Evolutionary conservation across 768 basidiomycete species (phyloP).

Genomic region (Termitomyces heimii): DNA sequence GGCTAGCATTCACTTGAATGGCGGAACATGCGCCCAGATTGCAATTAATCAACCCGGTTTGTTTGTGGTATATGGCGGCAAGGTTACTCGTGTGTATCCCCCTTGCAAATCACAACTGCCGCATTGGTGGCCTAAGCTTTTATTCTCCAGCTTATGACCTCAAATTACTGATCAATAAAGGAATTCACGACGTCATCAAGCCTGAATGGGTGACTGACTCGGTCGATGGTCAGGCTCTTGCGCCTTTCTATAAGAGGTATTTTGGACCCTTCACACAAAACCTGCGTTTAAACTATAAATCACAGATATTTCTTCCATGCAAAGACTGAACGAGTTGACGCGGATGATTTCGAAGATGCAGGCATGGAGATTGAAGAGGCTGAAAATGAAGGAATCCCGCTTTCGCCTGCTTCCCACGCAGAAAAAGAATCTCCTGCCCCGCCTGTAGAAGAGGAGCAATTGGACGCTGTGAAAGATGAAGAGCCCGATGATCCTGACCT

Average conservation of each 20-base stretch:
- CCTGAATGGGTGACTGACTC: slow-evolving; percentile 84
- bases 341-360: slow-evolving; percentile 47
- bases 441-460: slow-evolving; percentile 13
- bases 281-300: not conserved
- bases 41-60: slow-evolving; percentile 46
- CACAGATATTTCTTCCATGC: slow-evolving; percentile 78
- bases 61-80: slow-evolving; percentile 66
- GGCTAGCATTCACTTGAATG: slow-evolving; percentile 64
- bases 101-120: not conserved
- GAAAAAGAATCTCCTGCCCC: not conserved
- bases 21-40: slow-evolving; percentile 61
- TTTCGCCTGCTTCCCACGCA: not conserved
- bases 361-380: slow-evolving; percentile 18
- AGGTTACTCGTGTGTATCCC: slow-evolving; percentile 51
- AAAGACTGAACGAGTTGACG: slow-evolving; percentile 40
- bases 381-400: not conserved
- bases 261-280: not conserved
- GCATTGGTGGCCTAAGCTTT: not conserved
- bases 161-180: slow-evolving; percentile 66
- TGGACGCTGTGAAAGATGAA: slow-evolving; percentile 21
- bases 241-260: slow-evolving; percentile 68
- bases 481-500: slow-evolving; percentile 38
- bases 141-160: slow-evolving; percentile 56
- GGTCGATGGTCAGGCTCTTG: slow-evolving; percentile 45
- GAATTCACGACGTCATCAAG: slow-evolving; percentile 63